phyloP scores from a whole-genome alignment of 495 filamentous ascomycete genomes.

The Penicillium desertorum region DNA sequence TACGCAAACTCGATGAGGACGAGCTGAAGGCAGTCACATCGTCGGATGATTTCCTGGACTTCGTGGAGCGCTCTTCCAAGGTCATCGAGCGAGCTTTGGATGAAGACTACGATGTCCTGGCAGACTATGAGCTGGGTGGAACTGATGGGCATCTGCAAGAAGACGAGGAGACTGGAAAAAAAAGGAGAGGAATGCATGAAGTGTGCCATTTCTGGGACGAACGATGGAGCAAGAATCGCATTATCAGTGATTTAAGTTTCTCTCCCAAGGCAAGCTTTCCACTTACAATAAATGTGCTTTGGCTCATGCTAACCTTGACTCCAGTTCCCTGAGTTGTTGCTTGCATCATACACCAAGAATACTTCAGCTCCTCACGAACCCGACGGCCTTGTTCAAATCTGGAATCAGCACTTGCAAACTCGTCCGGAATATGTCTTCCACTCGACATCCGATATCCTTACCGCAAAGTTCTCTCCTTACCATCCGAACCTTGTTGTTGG shows the following conservation, averaged over 20 bases:
- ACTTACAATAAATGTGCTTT: background rate
- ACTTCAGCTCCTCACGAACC: slow-evolving; percentile 93
- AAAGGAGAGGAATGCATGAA: slow-evolving; percentile 78
- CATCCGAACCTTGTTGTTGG: slow-evolving; percentile 94
- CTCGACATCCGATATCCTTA: slow-evolving; percentile 91
- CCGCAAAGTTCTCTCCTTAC: slow-evolving; percentile 95
- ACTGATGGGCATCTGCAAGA: slow-evolving; percentile 69
- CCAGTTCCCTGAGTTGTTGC: slow-evolving; percentile 83
- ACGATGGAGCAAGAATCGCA: slow-evolving; percentile 93
- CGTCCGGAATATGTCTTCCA: slow-evolving; percentile 96
- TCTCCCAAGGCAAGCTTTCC: slow-evolving; percentile 71
- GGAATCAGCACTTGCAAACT: slow-evolving; percentile 92
- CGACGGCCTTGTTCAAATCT: slow-evolving; percentile 90
- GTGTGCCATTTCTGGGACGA: slow-evolving; percentile 92
- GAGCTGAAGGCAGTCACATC: slow-evolving; percentile 89
- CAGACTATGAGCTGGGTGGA: slow-evolving; percentile 83
- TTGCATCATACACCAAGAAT: slow-evolving; percentile 96
- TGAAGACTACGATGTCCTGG: slow-evolving; percentile 89
- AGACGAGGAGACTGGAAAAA: slow-evolving; percentile 80
- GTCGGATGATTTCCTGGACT: slow-evolving; percentile 90
- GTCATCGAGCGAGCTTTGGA: slow-evolving; percentile 95
- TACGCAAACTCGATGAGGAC: slow-evolving; percentile 76
- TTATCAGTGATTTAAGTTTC: slow-evolving; percentile 90
- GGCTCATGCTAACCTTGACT: slow-evolving; percentile 19
- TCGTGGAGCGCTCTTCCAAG: slow-evolving; percentile 92